Conservation (phyloP, 2,329 filamentous ascomycete species). For the Lecanicillium sp. region DNA sequence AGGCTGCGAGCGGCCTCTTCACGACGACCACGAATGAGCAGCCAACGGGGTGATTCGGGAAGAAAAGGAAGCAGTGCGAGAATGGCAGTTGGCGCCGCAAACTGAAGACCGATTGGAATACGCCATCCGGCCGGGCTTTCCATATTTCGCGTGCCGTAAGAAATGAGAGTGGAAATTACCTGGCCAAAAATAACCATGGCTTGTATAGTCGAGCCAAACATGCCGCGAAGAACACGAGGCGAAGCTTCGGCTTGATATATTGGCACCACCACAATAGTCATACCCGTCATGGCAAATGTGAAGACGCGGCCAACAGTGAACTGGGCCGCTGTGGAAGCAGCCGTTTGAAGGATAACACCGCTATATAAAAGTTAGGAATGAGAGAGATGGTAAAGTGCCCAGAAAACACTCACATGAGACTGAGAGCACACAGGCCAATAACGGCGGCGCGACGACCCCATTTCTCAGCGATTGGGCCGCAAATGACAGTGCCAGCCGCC, state of each 20-base stretch:
- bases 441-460: slow-evolving; percentile 18
- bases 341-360: slow-evolving; percentile 20
- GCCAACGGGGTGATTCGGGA: slow-evolving; percentile 38
- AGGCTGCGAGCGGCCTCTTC: slow-evolving; percentile 26
- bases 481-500: slow-evolving; percentile 8
- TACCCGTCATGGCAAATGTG: slow-evolving; percentile 22
- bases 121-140: slow-evolving; percentile 25
- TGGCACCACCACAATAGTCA: slow-evolving; percentile 22
- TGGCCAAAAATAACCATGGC: slow-evolving; percentile 19
- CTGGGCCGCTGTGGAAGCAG: slow-evolving; percentile 18
- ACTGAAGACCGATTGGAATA: slow-evolving; percentile 35
- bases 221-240: slow-evolving; percentile 17
- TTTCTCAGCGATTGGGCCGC: slow-evolving; percentile 16
- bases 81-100: slow-evolving; percentile 29
- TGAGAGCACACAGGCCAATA: slow-evolving; percentile 13
- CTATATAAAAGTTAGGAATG: slow-evolving; percentile 8
- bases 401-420: slow-evolving; percentile 10
- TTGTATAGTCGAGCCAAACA: slow-evolving; percentile 20
- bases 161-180: slow-evolving; percentile 18
- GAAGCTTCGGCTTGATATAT: slow-evolving; percentile 20
- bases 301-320: slow-evolving; percentile 22
- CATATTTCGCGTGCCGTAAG: slow-evolving; percentile 18
- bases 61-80: slow-evolving; percentile 25
- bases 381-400: background rate
- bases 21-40: slow-evolving; percentile 27